Percentiles rank a stretch among this genome's conserved stretches.
Conservation (phyloP, 2,329 filamentous ascomycete genomes). For the Colletotrichum simmondsii region DNA sequence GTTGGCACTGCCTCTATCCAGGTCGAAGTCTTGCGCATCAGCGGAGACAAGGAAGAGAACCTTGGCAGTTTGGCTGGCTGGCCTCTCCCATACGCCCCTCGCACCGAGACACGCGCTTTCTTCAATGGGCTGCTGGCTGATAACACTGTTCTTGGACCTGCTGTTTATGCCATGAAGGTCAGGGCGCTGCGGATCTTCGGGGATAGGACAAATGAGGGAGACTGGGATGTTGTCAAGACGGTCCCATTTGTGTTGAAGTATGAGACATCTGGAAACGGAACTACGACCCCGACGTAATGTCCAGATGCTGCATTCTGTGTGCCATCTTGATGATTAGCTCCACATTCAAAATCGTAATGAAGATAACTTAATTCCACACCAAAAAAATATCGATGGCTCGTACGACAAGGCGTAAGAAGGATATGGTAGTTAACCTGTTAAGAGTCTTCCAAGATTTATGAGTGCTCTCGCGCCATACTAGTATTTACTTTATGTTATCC, state of each 20-base stretch:
- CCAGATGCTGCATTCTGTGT: too few relatives aligned
- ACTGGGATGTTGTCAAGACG: constrained; percentile 37
- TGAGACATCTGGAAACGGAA: background rate
- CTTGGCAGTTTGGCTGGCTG: constrained; percentile 16
- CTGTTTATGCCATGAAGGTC: constrained; percentile 61
- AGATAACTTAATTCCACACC: too few relatives aligned
- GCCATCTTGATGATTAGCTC: too few relatives aligned
- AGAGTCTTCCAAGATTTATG: too few relatives aligned
- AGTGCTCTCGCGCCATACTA: too few relatives aligned
- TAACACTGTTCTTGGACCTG: constrained; percentile 58
- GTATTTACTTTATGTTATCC: too few relatives aligned
- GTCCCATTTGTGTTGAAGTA: constrained; percentile 35
- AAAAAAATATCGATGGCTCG: too few relatives aligned
- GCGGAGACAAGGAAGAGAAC: constrained; percentile 40
- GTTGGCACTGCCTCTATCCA: constrained; percentile 58
- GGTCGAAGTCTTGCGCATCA: constrained; percentile 54
- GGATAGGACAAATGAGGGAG: constrained; percentile 42
- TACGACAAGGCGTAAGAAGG: too few relatives aligned
- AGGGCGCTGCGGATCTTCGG: constrained; percentile 63
- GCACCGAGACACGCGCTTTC: background rate
- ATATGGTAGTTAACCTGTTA: too few relatives aligned
- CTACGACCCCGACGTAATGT: background rate
- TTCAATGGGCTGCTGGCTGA: constrained; percentile 61
- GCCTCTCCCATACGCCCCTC: constrained; percentile 11
- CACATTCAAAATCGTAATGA: too few relatives aligned